Base-by-base conservation (phyloP, 345 rosid species). In the Populus nigra region DNA sequence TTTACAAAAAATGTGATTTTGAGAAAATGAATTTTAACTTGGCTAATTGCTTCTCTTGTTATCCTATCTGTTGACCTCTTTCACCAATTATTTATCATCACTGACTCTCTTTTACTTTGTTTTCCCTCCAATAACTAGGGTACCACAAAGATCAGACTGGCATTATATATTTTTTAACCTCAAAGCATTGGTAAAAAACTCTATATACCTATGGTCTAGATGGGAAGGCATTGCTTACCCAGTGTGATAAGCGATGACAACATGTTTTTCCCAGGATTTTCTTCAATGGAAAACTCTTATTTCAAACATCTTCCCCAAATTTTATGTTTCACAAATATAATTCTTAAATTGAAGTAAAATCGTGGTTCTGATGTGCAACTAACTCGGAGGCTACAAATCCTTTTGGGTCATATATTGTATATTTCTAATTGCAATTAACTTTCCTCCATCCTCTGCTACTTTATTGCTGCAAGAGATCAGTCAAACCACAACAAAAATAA, bases 1-100 rank as follows among this genome's bases (percentile, higher is more conserved):
- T 73, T 73, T 63, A 81, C 59, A 23, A 59, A 59, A 59, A 59
- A 38, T 33, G 18, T 65, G n/a, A 38, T 33, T 31, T 65, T 31
- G 11, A 7, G 22, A 16, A 35, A 65, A 65, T 33, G 69, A 5
- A 65, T 31, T 65, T 65, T 33, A 29, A 65, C 67, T 25, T 63
- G 35, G 29, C 67, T 63, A 7, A 22, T 8, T 61, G 7, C 17
- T 25, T 27, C 36, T 33, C 18, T 33, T 65, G 65, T 59, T 59
- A 3, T 59, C 29, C 25, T 12, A 59, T 59, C 16, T 25, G 25
- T n/a, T 65, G 9, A 65, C 23, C 69, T 65, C 41, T 8, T 7
- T 65, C 41, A 29, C 10, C 41, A 33, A 35, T 65, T 65, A 29
- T 65, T 65, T 65, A 29, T 33, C 41, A 65, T 31, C 22, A 65